Evolutionary conservation across 2,329 filamentous ascomycete species (phyloP).

Genomic region (Clonostachys solani): DNA sequence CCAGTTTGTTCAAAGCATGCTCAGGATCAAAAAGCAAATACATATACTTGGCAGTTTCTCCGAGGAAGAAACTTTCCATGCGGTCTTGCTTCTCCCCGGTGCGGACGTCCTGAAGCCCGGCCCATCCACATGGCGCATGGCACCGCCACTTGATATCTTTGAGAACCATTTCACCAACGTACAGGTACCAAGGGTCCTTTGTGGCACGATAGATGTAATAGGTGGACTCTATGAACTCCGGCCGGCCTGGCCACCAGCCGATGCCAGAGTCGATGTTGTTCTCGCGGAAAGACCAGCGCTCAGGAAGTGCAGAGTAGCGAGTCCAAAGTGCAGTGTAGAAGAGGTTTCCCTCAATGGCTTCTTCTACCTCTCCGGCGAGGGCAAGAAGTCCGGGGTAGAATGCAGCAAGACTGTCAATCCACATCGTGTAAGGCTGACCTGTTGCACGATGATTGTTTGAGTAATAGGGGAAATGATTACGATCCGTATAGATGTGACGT

Average conservation of each 20-base stretch:
- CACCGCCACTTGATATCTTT: slow-evolving; percentile 84
- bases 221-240: slow-evolving; percentile 95
- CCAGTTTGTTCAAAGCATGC: slow-evolving; percentile 83
- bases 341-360: slow-evolving; percentile 85
- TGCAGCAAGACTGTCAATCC: slow-evolving; percentile 94
- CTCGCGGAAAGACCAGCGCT: slow-evolving; percentile 86
- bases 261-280: slow-evolving; percentile 82
- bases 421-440: slow-evolving; percentile 82
- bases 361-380: slow-evolving; percentile 83
- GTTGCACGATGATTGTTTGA: slow-evolving; percentile 86
- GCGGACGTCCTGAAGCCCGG: slow-evolving; percentile 77
- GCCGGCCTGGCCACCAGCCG: slow-evolving; percentile 91
- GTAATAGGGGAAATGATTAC: slow-evolving; percentile 81
- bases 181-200: slow-evolving; percentile 90
- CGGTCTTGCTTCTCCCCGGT: slow-evolving; percentile 85
- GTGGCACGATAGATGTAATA: slow-evolving; percentile 96
- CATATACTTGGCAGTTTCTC: slow-evolving; percentile 94
- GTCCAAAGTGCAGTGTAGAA: slow-evolving; percentile 94
- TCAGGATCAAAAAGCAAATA: slow-evolving; percentile 84
- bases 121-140: slow-evolving; percentile 90
- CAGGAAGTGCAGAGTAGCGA: slow-evolving; percentile 86
- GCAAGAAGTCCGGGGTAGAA: slow-evolving; percentile 90
- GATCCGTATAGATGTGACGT: slow-evolving; percentile 79
- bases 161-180: slow-evolving; percentile 93
- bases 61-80: slow-evolving; percentile 98